phyloP scores from a whole-genome alignment of 2,329 filamentous ascomycete genomes.

The Pyrenochaeta sp. region DNA sequence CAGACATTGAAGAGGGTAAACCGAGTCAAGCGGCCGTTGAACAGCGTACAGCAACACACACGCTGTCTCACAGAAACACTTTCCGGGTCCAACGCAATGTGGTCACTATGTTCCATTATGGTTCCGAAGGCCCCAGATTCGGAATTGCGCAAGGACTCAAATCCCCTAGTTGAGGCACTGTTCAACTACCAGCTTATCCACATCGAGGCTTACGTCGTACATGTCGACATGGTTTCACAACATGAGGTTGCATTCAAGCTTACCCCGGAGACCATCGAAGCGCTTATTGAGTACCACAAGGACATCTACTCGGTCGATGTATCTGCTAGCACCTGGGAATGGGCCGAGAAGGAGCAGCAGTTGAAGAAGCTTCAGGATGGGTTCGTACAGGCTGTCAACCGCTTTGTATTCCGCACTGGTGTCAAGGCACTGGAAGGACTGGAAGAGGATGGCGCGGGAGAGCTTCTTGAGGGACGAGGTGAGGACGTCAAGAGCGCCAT shows the following conservation, averaged over 20 bases:
- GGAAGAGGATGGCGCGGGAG: constrained; percentile 94
- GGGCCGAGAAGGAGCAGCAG: constrained; percentile 95
- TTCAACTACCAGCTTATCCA: constrained; percentile 94
- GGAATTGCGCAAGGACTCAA: constrained; percentile 81
- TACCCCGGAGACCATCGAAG: constrained; percentile 91
- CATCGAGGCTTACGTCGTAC: constrained; percentile 96
- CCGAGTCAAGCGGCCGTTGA: constrained; percentile 93
- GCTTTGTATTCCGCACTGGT: constrained; percentile 91
- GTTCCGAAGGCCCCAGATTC: constrained; percentile 86
- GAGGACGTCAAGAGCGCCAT: constrained; percentile 92
- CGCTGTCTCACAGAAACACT: constrained; percentile 94
- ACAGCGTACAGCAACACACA: constrained; percentile 95
- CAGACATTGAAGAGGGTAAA: constrained; percentile 97
- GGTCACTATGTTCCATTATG: constrained; percentile 93
- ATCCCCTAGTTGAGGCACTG: constrained; percentile 84
- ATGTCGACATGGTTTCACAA: constrained; percentile 97
- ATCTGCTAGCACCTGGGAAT: constrained; percentile 88
- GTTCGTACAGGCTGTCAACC: constrained; percentile 96
- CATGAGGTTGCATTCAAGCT: constrained; percentile 99
- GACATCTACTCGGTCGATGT: constrained; percentile 92
- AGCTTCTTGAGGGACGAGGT: constrained; percentile 88
- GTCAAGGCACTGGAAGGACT: constrained; percentile 91
- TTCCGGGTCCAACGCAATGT: constrained; percentile 88
- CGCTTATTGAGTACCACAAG: constrained; percentile 94
- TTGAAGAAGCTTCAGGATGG: constrained; percentile 97